Conservation (phyloP, 2,329 filamentous ascomycete species). For the Gnomoniopsis smithogilvyi region DNA sequence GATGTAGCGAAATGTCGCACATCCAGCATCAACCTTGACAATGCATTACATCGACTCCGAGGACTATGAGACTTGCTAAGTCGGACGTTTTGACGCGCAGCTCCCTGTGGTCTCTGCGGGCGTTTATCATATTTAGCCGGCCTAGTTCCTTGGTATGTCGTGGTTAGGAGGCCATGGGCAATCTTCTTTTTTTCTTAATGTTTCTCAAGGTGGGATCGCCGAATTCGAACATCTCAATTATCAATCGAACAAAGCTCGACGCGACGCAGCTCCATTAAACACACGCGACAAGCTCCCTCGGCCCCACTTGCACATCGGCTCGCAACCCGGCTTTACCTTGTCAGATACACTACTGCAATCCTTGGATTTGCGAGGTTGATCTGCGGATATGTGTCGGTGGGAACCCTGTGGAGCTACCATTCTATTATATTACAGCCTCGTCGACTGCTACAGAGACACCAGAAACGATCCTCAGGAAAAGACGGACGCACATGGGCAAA, state of each 20-base stretch:
- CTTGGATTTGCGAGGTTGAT: not conserved
- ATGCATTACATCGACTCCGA: not conserved
- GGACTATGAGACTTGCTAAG: no score
- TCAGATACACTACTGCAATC: not conserved
- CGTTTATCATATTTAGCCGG: no score
- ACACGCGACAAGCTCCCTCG: not conserved
- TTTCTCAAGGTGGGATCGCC: no score
- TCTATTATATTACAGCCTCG: constrained; percentile 13
- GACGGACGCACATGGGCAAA: constrained; percentile 9
- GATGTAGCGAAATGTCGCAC: not conserved
- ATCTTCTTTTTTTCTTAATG: no score
- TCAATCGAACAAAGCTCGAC: not conserved
- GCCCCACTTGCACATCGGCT: not conserved
- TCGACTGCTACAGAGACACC: constrained; percentile 9
- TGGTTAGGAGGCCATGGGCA: no score
- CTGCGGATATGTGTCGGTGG: constrained; percentile 17
- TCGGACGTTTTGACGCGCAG: no score
- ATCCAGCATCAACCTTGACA: not conserved
- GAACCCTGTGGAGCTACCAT: constrained; percentile 17
- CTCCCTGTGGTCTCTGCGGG: no score
- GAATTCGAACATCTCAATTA: no score
- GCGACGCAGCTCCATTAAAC: not conserved
- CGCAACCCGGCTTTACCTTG: not conserved
- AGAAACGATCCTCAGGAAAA: not conserved
- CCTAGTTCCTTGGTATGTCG: no score